Conservation (phyloP, 805 yeast species). For the Pichia cabralensis region DNA sequence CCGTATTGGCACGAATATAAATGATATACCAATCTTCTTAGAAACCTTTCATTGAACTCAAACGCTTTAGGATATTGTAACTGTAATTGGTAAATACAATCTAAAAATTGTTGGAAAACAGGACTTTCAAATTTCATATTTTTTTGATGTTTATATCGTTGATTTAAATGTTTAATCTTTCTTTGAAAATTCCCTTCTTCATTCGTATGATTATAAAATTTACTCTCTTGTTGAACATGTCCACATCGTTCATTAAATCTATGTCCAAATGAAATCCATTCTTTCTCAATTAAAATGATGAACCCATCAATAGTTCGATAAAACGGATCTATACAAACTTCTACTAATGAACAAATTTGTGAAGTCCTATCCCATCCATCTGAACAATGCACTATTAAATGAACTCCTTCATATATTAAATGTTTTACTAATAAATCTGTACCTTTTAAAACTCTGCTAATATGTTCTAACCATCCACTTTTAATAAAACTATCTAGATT, state of each 20-base stretch:
- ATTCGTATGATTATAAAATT: constrained; percentile 36
- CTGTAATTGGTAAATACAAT: constrained; percentile 72
- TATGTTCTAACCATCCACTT: constrained; percentile 72
- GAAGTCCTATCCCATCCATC: constrained; percentile 99
- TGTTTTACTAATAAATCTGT: constrained; percentile 73
- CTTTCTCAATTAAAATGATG: constrained; percentile 77
- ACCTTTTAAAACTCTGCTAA: constrained; percentile 58
- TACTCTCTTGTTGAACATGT: constrained; percentile 49
- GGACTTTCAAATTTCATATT: constrained; percentile 69
- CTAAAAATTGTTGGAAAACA: constrained; percentile 87
- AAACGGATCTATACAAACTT: constrained; percentile 83
- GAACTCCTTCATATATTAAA: constrained; percentile 74
- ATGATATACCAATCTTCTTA: constrained; percentile 79
- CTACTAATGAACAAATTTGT: constrained; percentile 74
- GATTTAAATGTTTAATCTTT: constrained; percentile 38
- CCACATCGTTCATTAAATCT: constrained; percentile 78
- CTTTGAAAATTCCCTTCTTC: constrained; percentile 25
- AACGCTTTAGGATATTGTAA: constrained; percentile 63
- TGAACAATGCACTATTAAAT: constrained; percentile 84
- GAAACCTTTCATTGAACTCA: constrained; percentile 82
- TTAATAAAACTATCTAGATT: constrained; percentile 49
- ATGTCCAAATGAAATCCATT: constrained; percentile 94
- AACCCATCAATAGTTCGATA: constrained; percentile 85
- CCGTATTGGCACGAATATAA: constrained; percentile 93
- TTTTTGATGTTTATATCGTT: constrained; percentile 38